phyloP scores from a whole-genome alignment of 2,329 filamentous ascomycete genomes.

The Cordyceps tenuipes region DNA sequence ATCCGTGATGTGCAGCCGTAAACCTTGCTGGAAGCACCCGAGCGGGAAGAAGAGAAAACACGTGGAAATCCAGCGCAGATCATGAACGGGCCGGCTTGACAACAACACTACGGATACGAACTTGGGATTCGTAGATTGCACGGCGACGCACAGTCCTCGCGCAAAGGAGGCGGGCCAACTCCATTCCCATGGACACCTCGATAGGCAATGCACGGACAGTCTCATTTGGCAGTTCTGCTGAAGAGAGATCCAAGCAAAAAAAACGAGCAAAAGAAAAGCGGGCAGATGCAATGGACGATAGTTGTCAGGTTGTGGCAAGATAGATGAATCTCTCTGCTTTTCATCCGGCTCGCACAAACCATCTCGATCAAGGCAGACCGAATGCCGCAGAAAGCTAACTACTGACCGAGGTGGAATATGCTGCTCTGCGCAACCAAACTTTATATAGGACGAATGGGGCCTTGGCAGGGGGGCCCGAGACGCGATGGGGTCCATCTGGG shows the following conservation, averaged over 20 bases:
- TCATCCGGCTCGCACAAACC: not conserved
- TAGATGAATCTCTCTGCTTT: too few relatives aligned
- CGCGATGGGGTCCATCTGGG: not conserved
- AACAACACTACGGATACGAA: too few relatives aligned
- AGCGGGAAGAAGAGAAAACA: not conserved
- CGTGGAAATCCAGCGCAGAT: not conserved
- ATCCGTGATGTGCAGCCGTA: not conserved
- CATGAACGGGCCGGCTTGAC: not conserved
- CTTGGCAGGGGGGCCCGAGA: not conserved
- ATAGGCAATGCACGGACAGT: not conserved
- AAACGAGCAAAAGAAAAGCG: not conserved
- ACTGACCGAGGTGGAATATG: too few relatives aligned
- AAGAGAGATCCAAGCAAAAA: not conserved
- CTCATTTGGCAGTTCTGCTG: not conserved
- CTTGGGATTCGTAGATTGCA: not conserved
- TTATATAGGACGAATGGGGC: not conserved
- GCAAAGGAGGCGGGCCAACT: not conserved
- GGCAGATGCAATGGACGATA: not conserved
- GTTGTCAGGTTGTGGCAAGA: too few relatives aligned
- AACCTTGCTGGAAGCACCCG: not conserved
- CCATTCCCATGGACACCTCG: not conserved
- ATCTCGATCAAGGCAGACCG: not conserved
- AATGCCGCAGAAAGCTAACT: too few relatives aligned
- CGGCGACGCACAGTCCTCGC: slow-evolving; percentile 5
- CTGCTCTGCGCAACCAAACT: not conserved